phyloP scores from a whole-genome alignment of 495 filamentous ascomycete genomes.

The Antarctomyces pellizariae region DNA sequence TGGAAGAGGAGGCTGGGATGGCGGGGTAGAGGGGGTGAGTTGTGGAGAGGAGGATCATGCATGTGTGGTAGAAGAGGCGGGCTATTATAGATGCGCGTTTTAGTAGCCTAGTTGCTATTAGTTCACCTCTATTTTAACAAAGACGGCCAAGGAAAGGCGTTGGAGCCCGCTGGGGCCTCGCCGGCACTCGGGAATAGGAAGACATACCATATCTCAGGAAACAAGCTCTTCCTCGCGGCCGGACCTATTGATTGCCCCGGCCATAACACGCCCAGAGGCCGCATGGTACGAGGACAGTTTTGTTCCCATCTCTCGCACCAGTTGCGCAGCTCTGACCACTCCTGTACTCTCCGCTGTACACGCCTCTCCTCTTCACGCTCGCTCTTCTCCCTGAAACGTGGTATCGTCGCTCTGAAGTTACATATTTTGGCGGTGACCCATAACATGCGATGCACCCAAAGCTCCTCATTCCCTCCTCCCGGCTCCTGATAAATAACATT shows the following conservation, averaged over 20 bases:
- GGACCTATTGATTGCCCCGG: too few relatives aligned
- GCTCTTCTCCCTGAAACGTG: conserved; percentile 31
- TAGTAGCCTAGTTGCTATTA: conserved; percentile 35
- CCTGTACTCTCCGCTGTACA: conserved; percentile 36
- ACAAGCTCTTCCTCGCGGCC: too few relatives aligned
- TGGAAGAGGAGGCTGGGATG: conserved; percentile 58
- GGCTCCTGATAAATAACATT: too few relatives aligned
- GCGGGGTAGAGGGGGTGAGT: conserved; percentile 37
- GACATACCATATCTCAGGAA: conserved; percentile 69
- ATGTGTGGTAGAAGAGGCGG: conserved; percentile 77
- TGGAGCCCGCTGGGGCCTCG: conserved; percentile 7
- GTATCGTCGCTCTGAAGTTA: conserved; percentile 52
- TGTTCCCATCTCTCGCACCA: conserved; percentile 67
- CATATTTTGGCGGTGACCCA: conserved; percentile 77
- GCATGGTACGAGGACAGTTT: conserved; percentile 62
- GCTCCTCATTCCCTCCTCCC: conserved; percentile 37
- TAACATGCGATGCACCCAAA: conserved; percentile 80
- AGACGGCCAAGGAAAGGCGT: neutral
- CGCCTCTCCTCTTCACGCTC: conserved; percentile 37
- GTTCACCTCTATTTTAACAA: conserved; percentile 1
- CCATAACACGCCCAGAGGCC: conserved; percentile 62
- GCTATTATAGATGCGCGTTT: conserved; percentile 62
- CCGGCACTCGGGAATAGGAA: neutral
- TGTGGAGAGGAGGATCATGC: conserved; percentile 57
- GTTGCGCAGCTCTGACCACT: conserved; percentile 53